phyloP scores from a whole-genome alignment of 148 eudicot genomes.

The Rhododendron simsii region DNA sequence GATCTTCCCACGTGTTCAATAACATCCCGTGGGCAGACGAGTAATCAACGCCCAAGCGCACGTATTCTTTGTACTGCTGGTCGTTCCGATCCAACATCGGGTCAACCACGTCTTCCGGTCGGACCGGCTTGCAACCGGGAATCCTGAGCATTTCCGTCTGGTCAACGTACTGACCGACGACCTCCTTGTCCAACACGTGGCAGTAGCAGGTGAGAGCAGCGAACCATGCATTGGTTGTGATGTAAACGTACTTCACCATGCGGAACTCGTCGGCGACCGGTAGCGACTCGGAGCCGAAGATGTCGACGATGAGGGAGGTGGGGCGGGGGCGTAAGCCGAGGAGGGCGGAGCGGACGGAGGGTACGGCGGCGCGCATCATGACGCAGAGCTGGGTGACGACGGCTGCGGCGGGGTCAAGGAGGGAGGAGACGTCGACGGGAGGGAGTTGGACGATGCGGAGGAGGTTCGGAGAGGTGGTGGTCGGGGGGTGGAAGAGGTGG shows the following conservation, averaged over 20 bases:
- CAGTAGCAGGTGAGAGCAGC: slow-evolving; percentile 27
- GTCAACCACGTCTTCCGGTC: slow-evolving; percentile 16
- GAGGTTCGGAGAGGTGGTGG: not conserved
- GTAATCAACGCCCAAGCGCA: not conserved
- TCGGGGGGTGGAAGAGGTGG: not conserved
- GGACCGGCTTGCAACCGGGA: slow-evolving; percentile 43
- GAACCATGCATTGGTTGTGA: slow-evolving; percentile 28
- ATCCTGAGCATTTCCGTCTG: slow-evolving; percentile 21
- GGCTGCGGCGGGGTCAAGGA: not conserved
- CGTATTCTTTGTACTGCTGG: not conserved
- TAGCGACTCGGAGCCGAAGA: slow-evolving; percentile 35
- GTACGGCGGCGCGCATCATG: slow-evolving; percentile 21
- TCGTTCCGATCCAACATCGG: not conserved
- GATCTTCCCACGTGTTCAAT: slow-evolving; percentile 39
- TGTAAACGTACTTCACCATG: slow-evolving; percentile 33
- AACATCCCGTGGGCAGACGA: not conserved
- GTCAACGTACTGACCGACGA: slow-evolving; percentile 28
- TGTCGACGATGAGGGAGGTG: slow-evolving; percentile 40
- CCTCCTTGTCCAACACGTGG: slow-evolving; percentile 15
- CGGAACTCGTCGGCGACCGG: slow-evolving; percentile 26
- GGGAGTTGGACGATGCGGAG: slow-evolving; percentile 30
- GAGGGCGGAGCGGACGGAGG: slow-evolving; percentile 23
- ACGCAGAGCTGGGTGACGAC: slow-evolving; percentile 15
- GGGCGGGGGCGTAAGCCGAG: slow-evolving; percentile 21
- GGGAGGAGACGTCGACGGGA: slow-evolving; percentile 7